Base-by-base conservation (phyloP, 495 filamentous ascomycete genomes). In the Penicillium egyptiacum region DNA sequence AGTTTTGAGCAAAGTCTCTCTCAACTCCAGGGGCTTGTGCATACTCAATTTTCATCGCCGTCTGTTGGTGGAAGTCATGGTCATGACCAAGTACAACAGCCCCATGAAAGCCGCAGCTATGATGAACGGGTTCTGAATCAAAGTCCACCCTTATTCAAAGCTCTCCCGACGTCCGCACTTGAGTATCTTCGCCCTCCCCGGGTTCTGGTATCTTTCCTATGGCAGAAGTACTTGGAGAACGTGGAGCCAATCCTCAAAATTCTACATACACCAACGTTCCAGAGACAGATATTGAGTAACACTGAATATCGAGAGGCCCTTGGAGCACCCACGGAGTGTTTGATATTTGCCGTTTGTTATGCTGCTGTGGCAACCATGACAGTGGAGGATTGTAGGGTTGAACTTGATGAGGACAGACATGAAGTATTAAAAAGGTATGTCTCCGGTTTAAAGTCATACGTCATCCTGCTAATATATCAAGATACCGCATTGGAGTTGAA, bases 291-390 rank as follows among this genome's bases (percentile, higher is more conserved):
- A 51, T 63, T 28, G 16, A 46, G 0, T 35, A 41, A 59, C 22
- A 16, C 59, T 10, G 48, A 37, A 55, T 53, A 42, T 42, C 22
- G 35, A 23, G 35, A 56, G 53, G 37, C 30, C 26, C 31, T 20
- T 14, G 26, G 22, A 12, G 5, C 39, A 12, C 73, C 67, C 9
- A 77, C 69, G 6, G 87, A 92, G 59, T 81, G 82, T 16, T 63
- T 92, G 19, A 76, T 90, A 65, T 90, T 90, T 55, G 75, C 86
- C 5, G 85, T 92, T 22, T 91, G 89, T 61, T 89, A 87, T 66
- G 81, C 82, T 40, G 81, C 85, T 0, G 80, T 88, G 23, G 85
- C 82, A 0, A 85, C 84, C 5, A 75, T 90, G 66, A 76, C 81
- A 11, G 47, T 62, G 8, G 55, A 58, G 0, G 58, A 61, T 12